These are phyloP conservation scores for Aspergillus hiratsukae DNA, from an alignment of 2,329 filamentous ascomycete species.

Conservation along the genomic window DNA sequence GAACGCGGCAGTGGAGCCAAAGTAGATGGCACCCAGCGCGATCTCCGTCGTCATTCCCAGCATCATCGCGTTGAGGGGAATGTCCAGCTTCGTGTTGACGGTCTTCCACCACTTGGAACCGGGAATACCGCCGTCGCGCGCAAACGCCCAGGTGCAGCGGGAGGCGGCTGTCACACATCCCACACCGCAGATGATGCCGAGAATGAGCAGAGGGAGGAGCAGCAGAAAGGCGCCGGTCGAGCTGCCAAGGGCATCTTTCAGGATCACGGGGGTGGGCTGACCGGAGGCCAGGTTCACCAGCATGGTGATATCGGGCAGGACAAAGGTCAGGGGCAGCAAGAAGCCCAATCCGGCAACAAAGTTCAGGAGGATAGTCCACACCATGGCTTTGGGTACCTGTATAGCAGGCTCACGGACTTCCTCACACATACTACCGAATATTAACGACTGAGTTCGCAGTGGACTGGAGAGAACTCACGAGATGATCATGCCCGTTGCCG, in stretches of 20 bases:
- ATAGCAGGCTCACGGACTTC: slow-evolving; percentile 60
- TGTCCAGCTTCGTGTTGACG: slow-evolving; percentile 60
- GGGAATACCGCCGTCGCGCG: slow-evolving; percentile 67
- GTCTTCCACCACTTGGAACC: slow-evolving; percentile 60
- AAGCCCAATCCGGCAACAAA: slow-evolving; percentile 62
- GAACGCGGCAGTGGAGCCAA: slow-evolving; percentile 72
- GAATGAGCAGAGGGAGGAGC: slow-evolving; percentile 61
- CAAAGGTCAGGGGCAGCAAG: slow-evolving; percentile 68
- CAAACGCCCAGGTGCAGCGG: slow-evolving; percentile 69
- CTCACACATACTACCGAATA: slow-evolving; percentile 54
- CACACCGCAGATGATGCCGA: slow-evolving; percentile 69
- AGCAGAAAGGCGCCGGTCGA: slow-evolving; percentile 67
- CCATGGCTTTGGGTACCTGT: slow-evolving; percentile 66
- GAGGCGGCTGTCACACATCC: slow-evolving; percentile 68
- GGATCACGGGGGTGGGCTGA: slow-evolving; percentile 69
- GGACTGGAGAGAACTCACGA: slow-evolving; percentile 50
- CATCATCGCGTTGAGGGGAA: slow-evolving; percentile 65
- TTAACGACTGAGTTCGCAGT: background rate
- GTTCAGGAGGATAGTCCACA: slow-evolving; percentile 61
- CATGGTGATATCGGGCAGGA: slow-evolving; percentile 61
- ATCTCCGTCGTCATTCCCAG: slow-evolving; percentile 66
- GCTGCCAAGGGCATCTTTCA: slow-evolving; percentile 68
- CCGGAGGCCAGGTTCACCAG: slow-evolving; percentile 62
- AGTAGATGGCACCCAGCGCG: slow-evolving; percentile 70
- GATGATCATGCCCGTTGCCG: slow-evolving; percentile 71